Evolutionary conservation across 1,139 yeast genomes (phyloP).

Genomic region (Suhomyces chickasaworum): DNA sequence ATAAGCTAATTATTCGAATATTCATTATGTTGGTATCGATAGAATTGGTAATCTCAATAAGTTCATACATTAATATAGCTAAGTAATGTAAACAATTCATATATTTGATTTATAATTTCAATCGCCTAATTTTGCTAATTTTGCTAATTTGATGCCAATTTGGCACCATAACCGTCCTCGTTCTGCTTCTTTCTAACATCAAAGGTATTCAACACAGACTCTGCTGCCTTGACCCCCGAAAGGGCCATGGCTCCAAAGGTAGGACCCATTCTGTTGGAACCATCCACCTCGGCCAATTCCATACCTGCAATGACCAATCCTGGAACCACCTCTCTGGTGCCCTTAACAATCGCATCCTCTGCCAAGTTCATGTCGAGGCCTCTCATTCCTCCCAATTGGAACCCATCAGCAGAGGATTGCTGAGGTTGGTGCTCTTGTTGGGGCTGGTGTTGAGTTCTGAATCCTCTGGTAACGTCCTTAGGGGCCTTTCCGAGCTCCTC

Average conservation of each 20-base stretch:
- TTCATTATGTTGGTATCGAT: too few species aligned
- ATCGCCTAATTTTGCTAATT: too few species aligned
- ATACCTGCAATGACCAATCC: conserved; percentile 78
- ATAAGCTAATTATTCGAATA: too few species aligned
- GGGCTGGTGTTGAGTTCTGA: conserved; percentile 16
- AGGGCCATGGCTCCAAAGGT: conserved; percentile 83
- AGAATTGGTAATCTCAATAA: too few species aligned
- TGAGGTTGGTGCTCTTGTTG: conserved; percentile 2
- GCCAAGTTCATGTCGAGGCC: conserved; percentile 80
- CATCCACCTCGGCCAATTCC: conserved; percentile 80
- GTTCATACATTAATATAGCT: too few species aligned
- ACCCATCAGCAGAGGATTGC: conserved; percentile 35
- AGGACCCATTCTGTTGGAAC: conserved; percentile 82
- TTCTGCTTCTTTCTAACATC: conserved; percentile 52
- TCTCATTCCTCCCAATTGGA: conserved; percentile 69
- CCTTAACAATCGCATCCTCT: conserved; percentile 75
- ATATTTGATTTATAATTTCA: too few species aligned
- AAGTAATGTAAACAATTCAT: too few species aligned
- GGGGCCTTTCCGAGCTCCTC: conserved; percentile 35
- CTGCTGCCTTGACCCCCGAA: conserved; percentile 78
- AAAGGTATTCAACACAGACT: conserved; percentile 53
- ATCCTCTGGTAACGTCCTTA: conserved; percentile 23
- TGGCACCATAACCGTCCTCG: conserved; percentile 22
- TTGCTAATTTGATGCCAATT: too few species aligned
- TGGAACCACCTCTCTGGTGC: conserved; percentile 68